Percentiles rank a stretch among this genome's conserved stretches.
Conservation (phyloP, 805 yeast species). For the Ogataea sp. region DNA sequence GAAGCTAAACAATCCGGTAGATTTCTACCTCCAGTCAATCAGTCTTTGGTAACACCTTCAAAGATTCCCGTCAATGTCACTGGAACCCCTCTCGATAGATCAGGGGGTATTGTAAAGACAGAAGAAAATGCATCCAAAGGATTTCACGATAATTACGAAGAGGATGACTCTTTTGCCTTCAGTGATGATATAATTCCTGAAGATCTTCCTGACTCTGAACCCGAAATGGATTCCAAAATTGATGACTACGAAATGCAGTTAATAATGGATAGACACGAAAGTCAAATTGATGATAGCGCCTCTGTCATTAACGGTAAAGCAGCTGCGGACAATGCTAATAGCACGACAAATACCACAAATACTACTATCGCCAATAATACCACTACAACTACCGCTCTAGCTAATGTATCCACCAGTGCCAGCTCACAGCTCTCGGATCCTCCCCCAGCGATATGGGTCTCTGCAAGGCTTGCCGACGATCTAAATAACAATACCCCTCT, state of each 20-base stretch:
- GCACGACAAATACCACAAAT: no score
- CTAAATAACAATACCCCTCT: slow-evolving; percentile 37
- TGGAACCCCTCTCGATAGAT: no score
- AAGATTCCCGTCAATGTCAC: no score
- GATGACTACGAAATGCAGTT: slow-evolving; percentile 21
- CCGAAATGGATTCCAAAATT: slow-evolving; percentile 18
- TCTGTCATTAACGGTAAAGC: no score
- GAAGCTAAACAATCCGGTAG: not conserved
- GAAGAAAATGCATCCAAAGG: no score
- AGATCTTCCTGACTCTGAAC: slow-evolving; percentile 20
- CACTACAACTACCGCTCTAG: not conserved
- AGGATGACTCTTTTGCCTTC: slow-evolving; percentile 46
- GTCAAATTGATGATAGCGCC: not conserved
- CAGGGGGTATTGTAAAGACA: no score
- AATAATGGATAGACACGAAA: slow-evolving; percentile 6
- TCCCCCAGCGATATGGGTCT: slow-evolving; percentile 17
- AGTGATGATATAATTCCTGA: slow-evolving; percentile 35
- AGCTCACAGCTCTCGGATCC: not conserved
- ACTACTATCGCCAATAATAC: no score
- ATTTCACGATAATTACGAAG: slow-evolving; percentile 7
- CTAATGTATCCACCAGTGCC: not conserved
- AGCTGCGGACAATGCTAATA: no score
- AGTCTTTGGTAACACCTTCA: no score
- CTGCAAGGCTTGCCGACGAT: slow-evolving; percentile 56
- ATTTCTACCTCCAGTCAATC: no score